Base-by-base conservation (phyloP, 2,329 filamentous ascomycete species). In the Pseudogymnoascus destructans region DNA sequence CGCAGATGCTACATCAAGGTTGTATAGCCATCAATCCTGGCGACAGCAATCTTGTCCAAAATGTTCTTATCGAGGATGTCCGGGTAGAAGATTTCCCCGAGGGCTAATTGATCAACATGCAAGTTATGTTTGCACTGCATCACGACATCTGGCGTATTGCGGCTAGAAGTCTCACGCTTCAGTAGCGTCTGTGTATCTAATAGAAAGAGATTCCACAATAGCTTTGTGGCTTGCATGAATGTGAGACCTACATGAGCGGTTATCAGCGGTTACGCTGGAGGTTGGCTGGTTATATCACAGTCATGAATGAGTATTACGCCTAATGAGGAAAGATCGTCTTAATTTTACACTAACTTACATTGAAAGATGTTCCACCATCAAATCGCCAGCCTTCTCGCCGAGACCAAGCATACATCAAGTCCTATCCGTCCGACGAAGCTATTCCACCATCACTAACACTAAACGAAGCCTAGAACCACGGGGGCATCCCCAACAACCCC, bases 1-100 rank as follows among this genome's bases (percentile, higher is more conserved):
- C 61, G 1, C 70, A 72, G 61, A 54, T 68, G 27, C 65, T 64
- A 61, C 72, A 72, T 55, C 70, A 72, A 59, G 70, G 71, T 1
- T 67, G 65, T 52, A 69, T 73, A 35, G 63, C 70, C 1, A 64
- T 72, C 55, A 71, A 69, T 30, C 63, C 67, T 0, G 71, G 64
- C 0, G 70, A 72, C 40, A 66, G 61, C 21, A 72, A 73, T 49
- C 55, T 68, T 1, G 64, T 70, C 7, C 55, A 68, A 40, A 63
- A 69, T 36, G 61, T 70, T 1, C 59, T 61, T 0, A 52, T 71
- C 36, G 65, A 69, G 23, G 61, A 70, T 38, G 58, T 72, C 11
- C 63, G 69, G 0, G 64, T 72, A 1, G 70, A 72, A 57, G 61
- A 66, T 32, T 66, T 70, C 33, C 64, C 64, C 1, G 52, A 61